Evolutionary conservation across 305 asterid species (phyloP), one percentile per base, ranked within the genome.

Genomic region (Stenogyne calaminthoides): DNA sequence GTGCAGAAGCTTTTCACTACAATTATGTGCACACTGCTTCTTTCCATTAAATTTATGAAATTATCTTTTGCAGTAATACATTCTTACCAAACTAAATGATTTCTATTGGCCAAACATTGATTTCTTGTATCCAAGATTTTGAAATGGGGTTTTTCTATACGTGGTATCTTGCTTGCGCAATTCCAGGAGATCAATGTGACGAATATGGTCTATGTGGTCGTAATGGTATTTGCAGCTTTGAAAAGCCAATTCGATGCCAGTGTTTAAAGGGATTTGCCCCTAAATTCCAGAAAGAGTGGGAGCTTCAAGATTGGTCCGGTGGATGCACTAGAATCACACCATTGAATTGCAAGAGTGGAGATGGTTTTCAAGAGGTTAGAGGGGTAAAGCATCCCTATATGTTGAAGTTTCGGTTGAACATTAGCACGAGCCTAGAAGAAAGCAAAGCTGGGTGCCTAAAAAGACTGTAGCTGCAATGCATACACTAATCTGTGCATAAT

Each of bases 301-400:
- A 63, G 9, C 32, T 32, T 54, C 62, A 70, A 25, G 84, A 80
- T 51, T 86, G 84, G 80, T 57, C 82, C 0, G 52, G 81, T 6
- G 88, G 89, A 37, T 86, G 89, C 52, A 71, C 4, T 40, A 75
- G 87, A 63, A 70, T 49, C 36, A 65, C 10, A 47, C 74, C 84
- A 2, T 68, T 77, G 74, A 44, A 73, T 70, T 83, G 84, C 58
- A 8, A 14, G 36, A 36, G 57, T n/a, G 78, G 76, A 57, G 81
- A 83, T 9, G 79, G 76, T 29, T 85, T 85, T 70, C 15, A 65
- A 0, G 74, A 73, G 74, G 19, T 78, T 67, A 75, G 29, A 62
- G 49, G 49, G 67, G 51, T 62, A 0, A 62, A 62, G 29, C 16
- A 15, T 39, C 67, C 67, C 5, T 49, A 62, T 36, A 73, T 69